Base-by-base conservation (phyloP, 1,284 basidiomycete species). In the Inonotus obliquus region DNA sequence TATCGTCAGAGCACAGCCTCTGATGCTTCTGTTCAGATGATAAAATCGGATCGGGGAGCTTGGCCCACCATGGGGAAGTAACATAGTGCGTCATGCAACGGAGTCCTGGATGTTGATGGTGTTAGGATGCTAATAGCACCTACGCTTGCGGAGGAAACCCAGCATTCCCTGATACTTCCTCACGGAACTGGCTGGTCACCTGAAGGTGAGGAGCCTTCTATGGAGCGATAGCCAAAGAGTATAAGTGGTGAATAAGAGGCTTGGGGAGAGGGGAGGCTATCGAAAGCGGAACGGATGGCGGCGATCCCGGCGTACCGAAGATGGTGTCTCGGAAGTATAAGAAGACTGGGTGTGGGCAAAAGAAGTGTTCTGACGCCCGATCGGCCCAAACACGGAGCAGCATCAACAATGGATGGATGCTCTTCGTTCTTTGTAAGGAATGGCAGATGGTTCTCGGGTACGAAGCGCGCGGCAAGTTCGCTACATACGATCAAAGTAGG, bases 221-320 rank as follows among this genome's bases (percentile, higher is more conserved):
- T 32, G 32, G 32, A 9, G 9, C 32, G 9, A 32, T 9, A 32
- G 32, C 32, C 4, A 32, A 9, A 9, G 2, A 10, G 14, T 27
- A 14, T 52, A 52, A 27, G 27, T 2, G 13, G n/a, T 52, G 29
- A n/a, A 27, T 4, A 35, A 35, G 27, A 35, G 29, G 27, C 27
- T 35, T 17, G 19, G 11, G 23, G n/a, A 49, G 23, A 23, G 2
- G 23, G 21, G 23, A 29, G 29, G n/a, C 32, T 32, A 19, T 29
- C 27, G 25, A 35, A 52, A 52, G 51, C 51, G 25, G 32, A n/a
- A 52, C 51, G 51, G 32, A 32, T 52, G 29, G 51, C 29, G 51
- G 51, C 29, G 51, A 52, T 52, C 51, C 51, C 51, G 51, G 51
- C 51, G 17, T 35, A 37, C 51, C 51, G 51, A 52, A 52, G 25